Evolutionary conservation across 169 alveolate species (phyloP).

Genomic region (Perkinsus chesapeaki): DNA sequence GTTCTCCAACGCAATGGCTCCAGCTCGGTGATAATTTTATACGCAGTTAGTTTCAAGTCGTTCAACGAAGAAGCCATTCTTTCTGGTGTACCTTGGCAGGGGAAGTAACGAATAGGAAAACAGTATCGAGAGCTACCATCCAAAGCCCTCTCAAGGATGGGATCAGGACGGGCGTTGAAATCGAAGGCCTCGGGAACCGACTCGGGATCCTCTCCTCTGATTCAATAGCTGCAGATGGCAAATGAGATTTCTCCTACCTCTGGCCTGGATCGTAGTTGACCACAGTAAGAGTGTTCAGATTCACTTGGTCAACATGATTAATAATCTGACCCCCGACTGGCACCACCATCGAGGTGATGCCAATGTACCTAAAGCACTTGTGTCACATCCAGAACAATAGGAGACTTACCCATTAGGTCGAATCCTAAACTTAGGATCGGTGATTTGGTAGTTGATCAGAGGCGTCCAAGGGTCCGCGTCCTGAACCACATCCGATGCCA

Average conservation of each 20-base stretch:
- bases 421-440: background rate
- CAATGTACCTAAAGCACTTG: background rate
- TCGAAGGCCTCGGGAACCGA: background rate
- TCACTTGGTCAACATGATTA: background rate
- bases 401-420: background rate
- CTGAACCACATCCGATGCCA: background rate
- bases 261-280: background rate
- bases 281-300: background rate
- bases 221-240: background rate
- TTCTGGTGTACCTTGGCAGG: background rate
- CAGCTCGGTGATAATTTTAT: background rate
- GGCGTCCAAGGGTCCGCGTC: background rate
- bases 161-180: background rate
- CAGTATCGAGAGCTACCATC: background rate
- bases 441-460: background rate
- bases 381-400: background rate
- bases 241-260: background rate
- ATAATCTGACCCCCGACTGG: background rate
- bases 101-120: background rate
- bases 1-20: conserved; percentile 1
- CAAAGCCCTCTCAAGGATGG: background rate
- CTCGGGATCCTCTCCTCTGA: background rate
- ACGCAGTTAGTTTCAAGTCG: background rate
- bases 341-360: background rate
- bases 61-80: background rate